These are phyloP conservation scores for Quercus agrifolia DNA, from an alignment of 306 rosid genomes.

Conservation along the genomic window DNA sequence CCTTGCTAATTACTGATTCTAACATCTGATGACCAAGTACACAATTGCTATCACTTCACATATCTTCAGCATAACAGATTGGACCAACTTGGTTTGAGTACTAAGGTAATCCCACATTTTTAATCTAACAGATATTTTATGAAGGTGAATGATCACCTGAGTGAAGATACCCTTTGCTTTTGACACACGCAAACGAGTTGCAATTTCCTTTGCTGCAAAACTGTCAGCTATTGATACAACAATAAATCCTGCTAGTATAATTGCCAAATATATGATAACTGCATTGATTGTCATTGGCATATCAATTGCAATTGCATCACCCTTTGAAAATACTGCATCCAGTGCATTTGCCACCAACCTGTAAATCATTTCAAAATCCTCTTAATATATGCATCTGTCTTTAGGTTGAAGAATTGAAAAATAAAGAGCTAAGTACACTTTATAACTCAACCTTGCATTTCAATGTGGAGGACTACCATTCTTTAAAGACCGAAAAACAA, in stretches of 20 bases:
- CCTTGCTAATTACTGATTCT: background rate
- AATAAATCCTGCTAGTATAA: constrained; percentile 67
- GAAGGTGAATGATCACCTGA: constrained; percentile 47
- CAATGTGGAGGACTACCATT: background rate
- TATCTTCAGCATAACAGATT: background rate
- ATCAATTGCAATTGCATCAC: constrained; percentile 91
- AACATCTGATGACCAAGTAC: background rate
- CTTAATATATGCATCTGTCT: too few relatives aligned
- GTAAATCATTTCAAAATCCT: constrained; percentile 13
- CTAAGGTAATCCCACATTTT: background rate
- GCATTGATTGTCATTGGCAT: constrained; percentile 83
- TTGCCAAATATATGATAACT: constrained; percentile 75
- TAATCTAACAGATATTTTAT: background rate
- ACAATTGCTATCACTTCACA: background rate
- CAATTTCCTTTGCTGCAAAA: constrained; percentile 77
- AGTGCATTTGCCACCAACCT: constrained; percentile 84
- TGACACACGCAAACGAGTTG: constrained; percentile 67
- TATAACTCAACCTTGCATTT: background rate
- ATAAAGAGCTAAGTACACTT: background rate
- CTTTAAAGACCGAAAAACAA: background rate
- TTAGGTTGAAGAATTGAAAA: background rate
- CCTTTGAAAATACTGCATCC: constrained; percentile 61
- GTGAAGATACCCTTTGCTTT: constrained; percentile 82
- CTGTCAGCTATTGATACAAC: constrained; percentile 95
- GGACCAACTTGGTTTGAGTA: background rate